These are phyloP conservation scores for Lactarius deliciosus DNA, from an alignment of 768 basidiomycete genomes.

Conservation along the genomic window DNA sequence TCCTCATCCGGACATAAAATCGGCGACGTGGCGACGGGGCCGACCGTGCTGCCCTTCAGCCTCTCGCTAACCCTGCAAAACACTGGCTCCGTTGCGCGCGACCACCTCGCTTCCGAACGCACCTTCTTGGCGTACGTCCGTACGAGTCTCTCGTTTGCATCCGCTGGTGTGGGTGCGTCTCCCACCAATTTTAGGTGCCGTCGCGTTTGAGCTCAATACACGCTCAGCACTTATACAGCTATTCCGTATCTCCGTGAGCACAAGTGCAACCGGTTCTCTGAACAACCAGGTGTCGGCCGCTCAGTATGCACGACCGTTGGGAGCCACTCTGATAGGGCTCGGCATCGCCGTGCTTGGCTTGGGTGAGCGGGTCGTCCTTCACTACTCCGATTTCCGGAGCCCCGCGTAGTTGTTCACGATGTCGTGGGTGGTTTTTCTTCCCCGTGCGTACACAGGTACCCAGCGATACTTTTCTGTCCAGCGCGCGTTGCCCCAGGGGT, in stretches of 20 bases:
- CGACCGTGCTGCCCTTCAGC: slow-evolving; percentile 15
- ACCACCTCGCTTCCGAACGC: slow-evolving; percentile 52
- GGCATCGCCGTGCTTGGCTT: slow-evolving; percentile 40
- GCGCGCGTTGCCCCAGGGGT: slow-evolving; percentile 38
- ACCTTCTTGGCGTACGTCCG: slow-evolving; percentile 54
- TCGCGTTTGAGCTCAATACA: not conserved
- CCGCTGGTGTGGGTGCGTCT: slow-evolving; percentile 48
- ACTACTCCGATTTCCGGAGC: not conserved
- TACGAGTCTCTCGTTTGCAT: slow-evolving; percentile 50
- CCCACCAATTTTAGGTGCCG: not conserved
- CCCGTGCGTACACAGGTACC: slow-evolving; percentile 32
- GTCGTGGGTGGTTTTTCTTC: not conserved
- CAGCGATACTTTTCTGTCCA: slow-evolving; percentile 44
- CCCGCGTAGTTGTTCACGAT: not conserved
- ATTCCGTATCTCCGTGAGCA: slow-evolving; percentile 39
- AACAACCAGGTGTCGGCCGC: slow-evolving; percentile 24
- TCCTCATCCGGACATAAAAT: not conserved
- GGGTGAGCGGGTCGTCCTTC: slow-evolving; percentile 32
- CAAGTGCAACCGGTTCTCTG: slow-evolving; percentile 29
- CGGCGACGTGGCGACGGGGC: not conserved
- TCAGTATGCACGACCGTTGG: slow-evolving; percentile 45
- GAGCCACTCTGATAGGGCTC: slow-evolving; percentile 41
- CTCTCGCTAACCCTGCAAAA: slow-evolving; percentile 43
- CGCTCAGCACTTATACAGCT: slow-evolving; percentile 47
- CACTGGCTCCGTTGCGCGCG: slow-evolving; percentile 49